These are phyloP conservation scores for Rutstroemia sp. DNA, from an alignment of 2,329 filamentous ascomycete genomes.

Conservation along the genomic window DNA sequence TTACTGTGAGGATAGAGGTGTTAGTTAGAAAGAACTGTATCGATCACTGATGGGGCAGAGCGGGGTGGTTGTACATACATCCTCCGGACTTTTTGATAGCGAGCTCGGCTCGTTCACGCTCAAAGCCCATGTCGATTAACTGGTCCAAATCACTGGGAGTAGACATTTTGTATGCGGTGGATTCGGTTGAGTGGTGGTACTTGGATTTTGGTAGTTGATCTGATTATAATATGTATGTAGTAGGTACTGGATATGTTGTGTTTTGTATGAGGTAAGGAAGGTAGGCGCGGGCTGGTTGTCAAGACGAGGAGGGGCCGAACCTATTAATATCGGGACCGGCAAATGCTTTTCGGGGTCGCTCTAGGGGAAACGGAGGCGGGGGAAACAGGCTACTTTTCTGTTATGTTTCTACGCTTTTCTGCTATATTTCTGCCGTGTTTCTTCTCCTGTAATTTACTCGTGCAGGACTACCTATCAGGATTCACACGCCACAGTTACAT, in stretches of 20 bases:
- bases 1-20: conserved; percentile 46
- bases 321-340: too few relatives aligned
- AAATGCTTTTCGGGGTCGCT: too few relatives aligned
- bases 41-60: neutral
- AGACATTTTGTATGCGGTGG: conserved; percentile 35
- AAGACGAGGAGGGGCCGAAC: too few relatives aligned
- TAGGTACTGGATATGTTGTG: neutral
- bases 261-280: too few relatives aligned
- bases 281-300: too few relatives aligned
- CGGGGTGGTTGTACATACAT: conserved; percentile 43
- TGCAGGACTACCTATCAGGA: too few relatives aligned
- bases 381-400: too few relatives aligned
- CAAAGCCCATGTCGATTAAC: conserved; percentile 71
- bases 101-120: conserved; percentile 70
- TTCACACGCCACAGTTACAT: too few relatives aligned
- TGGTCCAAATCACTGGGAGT: conserved; percentile 49
- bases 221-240: neutral
- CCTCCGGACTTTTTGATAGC: conserved; percentile 79
- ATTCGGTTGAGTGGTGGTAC: neutral
- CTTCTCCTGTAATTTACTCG: too few relatives aligned
- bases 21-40: conserved; percentile 5
- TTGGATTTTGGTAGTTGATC: neutral
- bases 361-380: too few relatives aligned
- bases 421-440: too few relatives aligned
- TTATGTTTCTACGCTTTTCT: too few relatives aligned